Percentiles rank a stretch among this genome's conserved stretches.
phyloP scores from a whole-genome alignment of 371 early-diverging fungal species.

The Haplosporangium sp. region DNA sequence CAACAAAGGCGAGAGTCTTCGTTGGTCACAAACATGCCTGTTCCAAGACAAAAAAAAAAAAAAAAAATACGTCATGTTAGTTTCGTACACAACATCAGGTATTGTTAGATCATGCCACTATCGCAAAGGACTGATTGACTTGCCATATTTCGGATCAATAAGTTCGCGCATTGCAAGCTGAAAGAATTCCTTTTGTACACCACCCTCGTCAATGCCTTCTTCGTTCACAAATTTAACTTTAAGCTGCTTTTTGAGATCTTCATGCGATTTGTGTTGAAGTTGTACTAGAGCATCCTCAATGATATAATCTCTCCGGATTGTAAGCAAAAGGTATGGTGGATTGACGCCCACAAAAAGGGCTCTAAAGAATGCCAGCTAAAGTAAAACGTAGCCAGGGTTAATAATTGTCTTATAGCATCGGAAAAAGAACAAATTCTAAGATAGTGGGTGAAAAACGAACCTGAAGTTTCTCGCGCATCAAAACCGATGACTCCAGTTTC shows the following conservation, averaged over 20 bases:
- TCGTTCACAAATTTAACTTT: constrained; percentile 92
- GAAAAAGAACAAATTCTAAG: background rate
- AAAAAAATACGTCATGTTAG: no score
- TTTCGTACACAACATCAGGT: no score
- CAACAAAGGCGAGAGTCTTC: constrained; percentile 89
- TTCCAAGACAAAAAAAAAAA: background rate
- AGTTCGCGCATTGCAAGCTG: constrained; percentile 90
- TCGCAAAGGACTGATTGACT: background rate
- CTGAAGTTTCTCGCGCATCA: constrained; percentile 67
- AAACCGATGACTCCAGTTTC: constrained; percentile 72
- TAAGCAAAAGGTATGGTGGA: constrained; percentile 87
- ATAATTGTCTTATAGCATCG: background rate
- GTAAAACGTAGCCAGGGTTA: background rate
- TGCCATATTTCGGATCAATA: constrained; percentile 92
- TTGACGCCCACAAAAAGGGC: constrained; percentile 88
- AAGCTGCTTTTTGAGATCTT: constrained; percentile 90
- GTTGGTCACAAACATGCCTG: constrained; percentile 85
- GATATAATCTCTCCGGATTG: constrained; percentile 84
- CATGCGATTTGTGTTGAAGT: constrained; percentile 76
- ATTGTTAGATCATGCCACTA: no score
- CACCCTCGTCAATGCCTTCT: constrained; percentile 92
- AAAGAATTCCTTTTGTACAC: constrained; percentile 97
- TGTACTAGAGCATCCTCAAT: constrained; percentile 89
- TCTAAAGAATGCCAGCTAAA: constrained; percentile 79
- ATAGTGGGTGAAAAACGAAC: constrained; percentile 1